Evolutionary conservation across 2,329 filamentous ascomycete genomes (phyloP), one percentile per base, ranked within the genome.

Genomic region (Berkeleyomyces rouxiae): DNA sequence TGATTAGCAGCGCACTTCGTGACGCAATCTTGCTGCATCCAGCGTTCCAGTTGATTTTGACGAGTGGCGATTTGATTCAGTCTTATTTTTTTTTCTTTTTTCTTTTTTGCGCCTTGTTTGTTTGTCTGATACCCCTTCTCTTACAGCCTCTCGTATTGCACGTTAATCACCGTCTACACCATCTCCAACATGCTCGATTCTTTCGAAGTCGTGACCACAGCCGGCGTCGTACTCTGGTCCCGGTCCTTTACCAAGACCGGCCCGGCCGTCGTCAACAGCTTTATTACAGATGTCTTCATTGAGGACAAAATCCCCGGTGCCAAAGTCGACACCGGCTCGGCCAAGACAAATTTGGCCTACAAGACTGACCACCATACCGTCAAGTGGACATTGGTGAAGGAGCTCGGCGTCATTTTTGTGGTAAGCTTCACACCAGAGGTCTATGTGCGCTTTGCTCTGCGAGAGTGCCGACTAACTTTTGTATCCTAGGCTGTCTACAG

Each of bases 281-380:
- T 99, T 73, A 96, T 99, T 74, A 85, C 86, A 72, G 90, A 97
- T 74, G 89, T 96, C 71, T 96, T 99, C 72, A 96, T 99, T 71
- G 93, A 99, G 75, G 92, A 96, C 77, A 91, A 88, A 73, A 81
- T 82, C 65, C 80, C 83, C 64, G 79, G 79, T 59, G 78, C 80
- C 61, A 77, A 82, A 62, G 78, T 83, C 61, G 81, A 84, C 65
- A 74, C 78, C 58, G 76, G 74, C 59, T 82, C 84, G 5, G 79
- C 83, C 11, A 76, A 82, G 13, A 77, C 75, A 59, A 89, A 89
- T 68, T 82, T 88, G 13, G 80, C 85, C 0, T 99, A 93, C 76
- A 89, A 83, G 74, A 87, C 88, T 70, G 93, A 97, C 68, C 90
- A 95, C 68, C 95, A 97, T 71, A 97, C 90, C 0, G 73, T 99